Base-by-base conservation (phyloP, 805 yeast species). In the Metschnikowia gelsemii region DNA sequence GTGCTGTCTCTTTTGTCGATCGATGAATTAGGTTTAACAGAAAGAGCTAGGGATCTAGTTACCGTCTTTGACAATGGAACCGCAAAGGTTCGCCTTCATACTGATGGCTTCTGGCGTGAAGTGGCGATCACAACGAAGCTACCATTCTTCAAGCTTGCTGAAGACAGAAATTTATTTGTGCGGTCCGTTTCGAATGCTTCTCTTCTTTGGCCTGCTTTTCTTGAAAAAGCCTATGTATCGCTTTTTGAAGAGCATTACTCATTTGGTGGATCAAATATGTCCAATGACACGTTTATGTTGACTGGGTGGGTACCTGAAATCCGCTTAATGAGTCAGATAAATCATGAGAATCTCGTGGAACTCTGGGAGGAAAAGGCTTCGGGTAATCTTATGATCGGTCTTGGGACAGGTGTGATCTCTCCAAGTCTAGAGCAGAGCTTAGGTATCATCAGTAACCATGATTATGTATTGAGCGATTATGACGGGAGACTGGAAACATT, bases 261-360 rank as follows among this genome's bases (percentile, higher is more conserved):
- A n/a, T 76, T 80, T 34, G 54, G 58, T 1, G 96, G 96, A 0
- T 87, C 96, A 0, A 87, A 88, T 56, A 78, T 86, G 54, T 84
- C 84, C 2, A 65, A 73, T 11, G 96, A 86, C 54, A 74, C 85
- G 0, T 86, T 65, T 51, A 61, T 79, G 30, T 50, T 89, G 2
- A 69, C 80, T 2, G 88, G 90, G 1, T 88, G 85, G 82, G 57
- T 83, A 5, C 96, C 96, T 0, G 89, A 86, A 44, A 57, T 64
- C 1, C 54, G 64, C 7, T 58, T 34, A 25, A 16, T 74, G 4
- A 56, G 63, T 16, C 50, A 61, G 66, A 80, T 72, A 42, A 59
- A 19, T 31, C 44, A 44, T 11, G 49, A 40, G 9, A 43, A 50
- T 12, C 49, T 63, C 14, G 41, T 38, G 5, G 35, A 43, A 6